Evolutionary conservation across 2,329 filamentous ascomycete genomes (phyloP), one percentile per base, ranked within the genome.

Genomic region (Neofusicoccum ribis): DNA sequence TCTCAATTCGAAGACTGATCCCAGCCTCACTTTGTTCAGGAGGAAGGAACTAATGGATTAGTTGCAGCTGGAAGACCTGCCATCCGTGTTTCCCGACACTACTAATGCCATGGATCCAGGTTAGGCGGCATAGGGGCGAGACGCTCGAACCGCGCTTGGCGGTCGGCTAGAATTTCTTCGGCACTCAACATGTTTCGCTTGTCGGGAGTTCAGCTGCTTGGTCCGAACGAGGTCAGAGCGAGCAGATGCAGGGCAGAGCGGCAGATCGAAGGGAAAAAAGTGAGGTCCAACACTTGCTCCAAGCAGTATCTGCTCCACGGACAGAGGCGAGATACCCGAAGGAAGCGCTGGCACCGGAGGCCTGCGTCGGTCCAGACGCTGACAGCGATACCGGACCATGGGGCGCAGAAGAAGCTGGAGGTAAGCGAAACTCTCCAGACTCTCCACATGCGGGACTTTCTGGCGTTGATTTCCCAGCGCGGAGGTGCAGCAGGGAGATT

Each of bases 391-490:
- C 44, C 56, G 56, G 56, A 49, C 31, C 43, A 60, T 37, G 43
- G 56, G 56, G 56, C 8, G 27, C 11, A 31, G 23, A 36, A 47
- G 31, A 60, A 60, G 12, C 41, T 47, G 56, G 56, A 60, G 56
- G 41, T 5, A 23, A 39, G 56, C 41, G 39, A 31, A 9, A 46
- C 39, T 47, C 56, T 60, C 56, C 56, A 37, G 56, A 60, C 56
- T 47, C 56, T 46, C 56, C 56, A 46, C 56, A 46, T 60, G 56
- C 56, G 56, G 56, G 56, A 60, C 41, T 47, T 47, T 60, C 41
- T 36, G 56, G 56, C 44, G 9, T 17, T 47, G 31, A 43, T 36
- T 47, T 9, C 27, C 23, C 27, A 37, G 43, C 56, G 56, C 5
- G 56, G 56, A 60, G 43, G 31, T n/a, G 5, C 6, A n/a, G n/a